Evolutionary conservation across 75 land plant genomes (phyloP), one percentile per base, ranked within the genome.

Genomic region (Pseudotsuga menziesii): DNA sequence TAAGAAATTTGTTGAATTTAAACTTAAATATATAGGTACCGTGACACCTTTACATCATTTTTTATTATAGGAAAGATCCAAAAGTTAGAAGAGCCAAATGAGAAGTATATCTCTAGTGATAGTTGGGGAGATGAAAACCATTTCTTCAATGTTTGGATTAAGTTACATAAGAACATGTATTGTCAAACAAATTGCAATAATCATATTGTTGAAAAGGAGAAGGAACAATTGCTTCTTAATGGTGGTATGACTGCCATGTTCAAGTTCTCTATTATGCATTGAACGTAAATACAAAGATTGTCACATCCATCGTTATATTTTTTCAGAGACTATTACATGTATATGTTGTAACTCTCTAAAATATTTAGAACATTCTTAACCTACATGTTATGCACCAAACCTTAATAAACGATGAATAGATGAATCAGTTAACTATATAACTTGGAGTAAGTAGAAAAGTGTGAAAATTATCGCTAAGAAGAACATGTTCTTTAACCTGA

Each of bases 161-260:
- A n/a, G n/a, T n/a, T 25, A 17, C 56, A 15, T 0, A 29, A 1
- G 55, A 81, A 16, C 76, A 85, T 82, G 72, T 76, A 27, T 56
- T 82, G 25, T 79, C 77, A 16, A 71, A 23, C 77, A n/a, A 56
- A 63, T 55, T 85, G 83, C 79, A 22, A 73, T n/a, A 75, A 62
- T 25, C 83, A 78, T 14, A 72, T 66, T 81, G 19, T 64, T 39
- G 77, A 48, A 23, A 56, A 27, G 66, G 69, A 20, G 5, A 78
- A 81, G 72, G 78, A 84, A 55, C 75, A 74, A 6, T 74, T 32
- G 8, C 12, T 1, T 74, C 27, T 74, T 9, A 55, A 23, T 52
- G 62, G 25, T 55, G 15, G 58, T 26, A 60, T 75, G 27, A 29
- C 0, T 29, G 20, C 63, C 6, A 63, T 84, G 77, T 76, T 83